These are phyloP conservation scores for Monilinia laxa DNA, from an alignment of 2,329 filamentous ascomycete species.

Conservation along the genomic window DNA sequence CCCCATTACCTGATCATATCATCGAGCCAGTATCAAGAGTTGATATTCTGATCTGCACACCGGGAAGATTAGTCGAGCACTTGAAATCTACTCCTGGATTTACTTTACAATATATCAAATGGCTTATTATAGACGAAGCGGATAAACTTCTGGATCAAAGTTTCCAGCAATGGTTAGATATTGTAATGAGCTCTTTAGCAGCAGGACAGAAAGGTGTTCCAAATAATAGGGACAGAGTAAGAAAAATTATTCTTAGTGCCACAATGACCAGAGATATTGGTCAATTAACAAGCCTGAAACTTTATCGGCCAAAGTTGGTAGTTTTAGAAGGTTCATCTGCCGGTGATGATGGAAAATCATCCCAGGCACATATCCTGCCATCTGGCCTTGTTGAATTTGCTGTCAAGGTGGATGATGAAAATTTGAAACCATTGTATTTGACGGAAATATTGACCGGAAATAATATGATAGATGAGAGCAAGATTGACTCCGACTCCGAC, in stretches of 20 bases:
- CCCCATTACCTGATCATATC: conserved; percentile 60
- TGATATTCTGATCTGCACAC: conserved; percentile 88
- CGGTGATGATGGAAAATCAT: conserved; percentile 41
- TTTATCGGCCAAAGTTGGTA: conserved; percentile 73
- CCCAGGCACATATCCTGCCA: conserved; percentile 59
- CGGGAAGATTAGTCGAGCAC: conserved; percentile 89
- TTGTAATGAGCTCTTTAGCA: conserved; percentile 63
- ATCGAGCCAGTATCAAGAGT: conserved; percentile 67
- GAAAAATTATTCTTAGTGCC: conserved; percentile 85
- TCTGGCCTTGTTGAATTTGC: conserved; percentile 61
- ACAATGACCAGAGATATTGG: conserved; percentile 88
- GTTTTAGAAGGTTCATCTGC: conserved; percentile 58
- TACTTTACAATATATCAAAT: conserved; percentile 72
- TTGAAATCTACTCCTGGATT: conserved; percentile 82
- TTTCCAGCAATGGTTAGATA: conserved; percentile 85
- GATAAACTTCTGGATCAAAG: conserved; percentile 88
- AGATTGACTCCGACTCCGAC: conserved; percentile 40
- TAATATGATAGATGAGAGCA: conserved; percentile 45
- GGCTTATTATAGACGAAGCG: conserved; percentile 91
- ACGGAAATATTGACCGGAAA: conserved; percentile 67
- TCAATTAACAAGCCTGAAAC: conserved; percentile 69
- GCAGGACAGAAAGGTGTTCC: neutral
- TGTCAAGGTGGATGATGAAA: conserved; percentile 66
- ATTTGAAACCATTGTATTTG: conserved; percentile 81
- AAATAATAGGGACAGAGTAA: conserved; percentile 45